Base-by-base conservation (phyloP, 345 rosid genomes). In the Eucalyptus cloeziana region DNA sequence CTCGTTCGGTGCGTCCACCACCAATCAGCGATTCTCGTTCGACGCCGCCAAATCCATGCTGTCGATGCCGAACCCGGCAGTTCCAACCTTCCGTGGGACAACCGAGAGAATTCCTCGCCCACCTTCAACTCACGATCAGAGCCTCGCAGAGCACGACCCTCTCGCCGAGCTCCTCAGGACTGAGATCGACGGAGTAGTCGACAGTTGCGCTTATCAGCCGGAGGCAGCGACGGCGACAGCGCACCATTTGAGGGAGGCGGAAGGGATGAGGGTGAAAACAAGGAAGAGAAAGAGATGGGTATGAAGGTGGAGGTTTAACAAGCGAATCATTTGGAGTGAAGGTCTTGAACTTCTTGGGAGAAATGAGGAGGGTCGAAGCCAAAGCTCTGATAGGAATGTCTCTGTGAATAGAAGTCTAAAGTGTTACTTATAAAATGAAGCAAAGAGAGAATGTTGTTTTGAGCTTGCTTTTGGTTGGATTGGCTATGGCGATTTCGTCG, bases 41-140 rank as follows among this genome's bases (percentile, higher is more conserved):
- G 1, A 30, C 69, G 69, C 31, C 3, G 31, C 33, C 4, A 30
- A 25, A 62, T 30, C 69, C 69, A 7, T 0, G 0, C 7, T 52
- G 56, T 52, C 58, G 69, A 62, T 30, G n/a, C 33, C 16, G 5
- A 62, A 30, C 8, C 1, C n/a, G 14, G 31, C 0, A 7, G 24
- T 52, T 51, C 8, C 54, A 62, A 62, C 33, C 69, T 62, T n/a
- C 33, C 69, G 16, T 30, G 69, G 69, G 69, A 30, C 33, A 27
- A 62, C 69, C 33, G 69, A 30, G n/a, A 5, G 31, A 30, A 30
- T 62, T 62, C 69, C 33, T 62, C 8, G 9, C 69, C 69, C 69
- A 62, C 69, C 0, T 62, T 27, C 31, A 6, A 19, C 69, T 27
- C 69, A 30, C 33, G 33, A 30, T 62, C 69, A 62, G 33, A 12